Evolutionary conservation across 23 red algal species (phyloP).

Genomic region (Gracilariopsis chorda): DNA sequence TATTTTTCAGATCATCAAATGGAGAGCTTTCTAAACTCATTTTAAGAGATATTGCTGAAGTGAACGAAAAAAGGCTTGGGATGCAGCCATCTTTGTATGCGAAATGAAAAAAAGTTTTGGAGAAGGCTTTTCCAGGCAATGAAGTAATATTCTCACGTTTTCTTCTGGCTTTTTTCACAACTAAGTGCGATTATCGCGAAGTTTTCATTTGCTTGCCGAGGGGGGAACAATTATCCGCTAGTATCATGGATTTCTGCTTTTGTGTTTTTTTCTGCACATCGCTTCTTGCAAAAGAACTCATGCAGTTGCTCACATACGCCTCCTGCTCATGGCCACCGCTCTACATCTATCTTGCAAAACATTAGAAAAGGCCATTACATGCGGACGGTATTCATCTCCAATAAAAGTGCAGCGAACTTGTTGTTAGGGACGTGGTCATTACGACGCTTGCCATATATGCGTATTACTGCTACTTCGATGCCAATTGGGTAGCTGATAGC

Average conservation of each 20-base stretch:
- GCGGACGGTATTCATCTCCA: slow-evolving; percentile 70
- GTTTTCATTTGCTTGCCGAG: neutral
- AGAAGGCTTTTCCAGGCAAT: neutral
- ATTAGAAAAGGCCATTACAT: slow-evolving; percentile 38
- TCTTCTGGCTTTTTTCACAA: neutral
- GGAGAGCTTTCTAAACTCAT: neutral
- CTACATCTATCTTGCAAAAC: slow-evolving; percentile 11
- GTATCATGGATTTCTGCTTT: slow-evolving; percentile 20
- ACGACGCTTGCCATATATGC: neutral
- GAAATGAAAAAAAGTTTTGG: neutral
- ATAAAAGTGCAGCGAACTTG: slow-evolving; percentile 94
- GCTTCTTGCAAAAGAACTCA: neutral
- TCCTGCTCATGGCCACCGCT: neutral
- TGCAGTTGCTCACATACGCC: neutral
- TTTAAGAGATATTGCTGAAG: neutral
- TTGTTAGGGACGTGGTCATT: slow-evolving; percentile 43
- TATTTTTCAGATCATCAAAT: neutral
- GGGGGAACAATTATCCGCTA: neutral
- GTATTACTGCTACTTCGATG: slow-evolving; percentile 16
- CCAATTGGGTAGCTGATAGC: slow-evolving; percentile 59
- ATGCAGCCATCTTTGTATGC: slow-evolving; percentile 1
- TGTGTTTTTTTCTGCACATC: neutral
- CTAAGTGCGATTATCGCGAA: slow-evolving; percentile 37
- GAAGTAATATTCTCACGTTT: neutral
- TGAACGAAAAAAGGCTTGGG: neutral